A percentile compares a stretch with the other conserved stretches of the same genome.
phyloP scores from a whole-genome alignment of 1,284 basidiomycete species.

The Peniophora sp. region DNA sequence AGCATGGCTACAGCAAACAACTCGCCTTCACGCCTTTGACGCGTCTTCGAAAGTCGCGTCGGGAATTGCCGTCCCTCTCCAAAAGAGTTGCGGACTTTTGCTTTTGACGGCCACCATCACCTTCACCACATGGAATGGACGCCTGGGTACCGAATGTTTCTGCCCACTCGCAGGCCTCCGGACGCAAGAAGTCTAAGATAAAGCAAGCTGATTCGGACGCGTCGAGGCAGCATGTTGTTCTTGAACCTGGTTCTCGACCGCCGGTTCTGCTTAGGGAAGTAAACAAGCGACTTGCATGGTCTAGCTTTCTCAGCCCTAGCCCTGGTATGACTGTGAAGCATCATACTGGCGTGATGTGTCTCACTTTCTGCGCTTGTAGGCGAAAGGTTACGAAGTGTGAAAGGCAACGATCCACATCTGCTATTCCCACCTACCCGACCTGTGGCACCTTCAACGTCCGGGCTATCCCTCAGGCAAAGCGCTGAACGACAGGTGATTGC shows the following conservation, averaged over 20 bases:
- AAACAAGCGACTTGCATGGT: constrained; percentile 45
- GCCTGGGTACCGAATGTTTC: constrained; percentile 50
- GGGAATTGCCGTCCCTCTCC: background rate
- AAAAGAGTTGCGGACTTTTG: background rate
- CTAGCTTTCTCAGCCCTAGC: constrained; percentile 27
- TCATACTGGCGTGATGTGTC: background rate
- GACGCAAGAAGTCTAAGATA: background rate
- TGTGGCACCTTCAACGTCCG: constrained; percentile 19
- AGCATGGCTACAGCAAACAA: constrained; percentile 30
- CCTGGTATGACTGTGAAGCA: constrained; percentile 11
- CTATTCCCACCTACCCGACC: constrained; percentile 52
- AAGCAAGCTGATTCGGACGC: constrained; percentile 13
- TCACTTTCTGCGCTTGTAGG: no score
- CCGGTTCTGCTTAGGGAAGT: constrained; percentile 41
- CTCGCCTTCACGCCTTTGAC: background rate
- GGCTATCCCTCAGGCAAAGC: constrained; percentile 31
- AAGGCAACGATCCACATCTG: background rate
- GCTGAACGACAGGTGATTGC: constrained; percentile 55
- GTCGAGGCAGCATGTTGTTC: constrained; percentile 35
- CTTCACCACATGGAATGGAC: constrained; percentile 56
- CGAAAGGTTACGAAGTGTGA: no score
- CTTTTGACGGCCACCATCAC: no score
- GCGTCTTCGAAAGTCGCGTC: background rate
- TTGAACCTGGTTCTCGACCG: constrained; percentile 48
- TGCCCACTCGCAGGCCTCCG: constrained; percentile 2